Evolutionary conservation across 306 rosid genomes (phyloP).

Genomic region (Cotoneaster glaucophyllus): DNA sequence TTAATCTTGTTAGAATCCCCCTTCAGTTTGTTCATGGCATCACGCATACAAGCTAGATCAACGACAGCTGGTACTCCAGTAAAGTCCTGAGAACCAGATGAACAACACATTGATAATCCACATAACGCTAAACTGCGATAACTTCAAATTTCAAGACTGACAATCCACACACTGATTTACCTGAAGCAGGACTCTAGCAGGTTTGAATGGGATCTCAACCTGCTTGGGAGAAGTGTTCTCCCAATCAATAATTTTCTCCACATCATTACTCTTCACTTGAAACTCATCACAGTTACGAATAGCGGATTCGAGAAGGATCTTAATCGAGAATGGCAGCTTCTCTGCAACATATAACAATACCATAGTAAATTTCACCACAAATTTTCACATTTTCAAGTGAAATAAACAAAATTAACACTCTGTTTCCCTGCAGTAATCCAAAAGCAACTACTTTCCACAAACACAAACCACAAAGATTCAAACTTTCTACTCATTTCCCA

Average conservation of each 20-base stretch:
- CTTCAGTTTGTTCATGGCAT: constrained; percentile 90
- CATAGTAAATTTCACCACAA: neutral
- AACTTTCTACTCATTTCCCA: constrained; percentile 4
- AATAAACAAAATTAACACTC: neutral
- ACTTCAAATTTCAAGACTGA: constrained; percentile 8
- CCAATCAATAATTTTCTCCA: constrained; percentile 92
- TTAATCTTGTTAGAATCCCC: constrained; percentile 90
- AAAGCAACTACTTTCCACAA: neutral
- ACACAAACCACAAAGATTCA: neutral
- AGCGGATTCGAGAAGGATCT: constrained; percentile 92
- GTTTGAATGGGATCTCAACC: constrained; percentile 96
- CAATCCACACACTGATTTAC: constrained; percentile 24
- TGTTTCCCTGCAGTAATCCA: neutral
- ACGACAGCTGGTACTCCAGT: constrained; percentile 98
- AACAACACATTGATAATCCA: constrained; percentile 8
- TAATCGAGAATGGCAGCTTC: constrained; percentile 80
- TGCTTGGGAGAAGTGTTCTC: constrained; percentile 67
- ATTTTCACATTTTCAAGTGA: neutral
- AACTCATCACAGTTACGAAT: constrained; percentile 96
- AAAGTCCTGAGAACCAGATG: constrained; percentile 62
- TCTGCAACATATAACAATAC: constrained; percentile 38
- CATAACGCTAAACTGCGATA: neutral
- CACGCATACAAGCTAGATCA: constrained; percentile 98
- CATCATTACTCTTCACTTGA: constrained; percentile 71
- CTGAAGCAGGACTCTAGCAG: constrained; percentile 96